phyloP scores from a whole-genome alignment of 2,329 filamentous ascomycete species.

The Elsinoe ampelina region DNA sequence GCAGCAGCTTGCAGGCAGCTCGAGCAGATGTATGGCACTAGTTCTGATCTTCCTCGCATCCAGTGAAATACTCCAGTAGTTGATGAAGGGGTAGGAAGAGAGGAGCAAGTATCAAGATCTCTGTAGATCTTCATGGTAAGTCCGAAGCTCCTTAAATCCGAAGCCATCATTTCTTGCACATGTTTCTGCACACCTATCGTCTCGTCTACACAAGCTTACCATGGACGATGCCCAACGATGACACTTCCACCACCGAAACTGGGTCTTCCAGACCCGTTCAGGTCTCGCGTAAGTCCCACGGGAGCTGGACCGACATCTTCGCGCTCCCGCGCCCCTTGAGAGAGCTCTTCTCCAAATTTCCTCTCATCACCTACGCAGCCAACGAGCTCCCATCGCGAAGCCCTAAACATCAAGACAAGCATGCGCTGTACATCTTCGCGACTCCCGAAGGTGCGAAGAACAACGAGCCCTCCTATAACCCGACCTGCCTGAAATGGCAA shows the following conservation, averaged over 20 bases:
- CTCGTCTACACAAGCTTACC: not conserved
- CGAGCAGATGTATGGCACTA: conserved; percentile 27
- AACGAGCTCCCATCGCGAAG: conserved; percentile 64
- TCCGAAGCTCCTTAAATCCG: no score
- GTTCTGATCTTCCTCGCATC: conserved; percentile 20
- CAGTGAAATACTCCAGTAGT: conserved; percentile 13
- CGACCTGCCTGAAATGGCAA: conserved; percentile 94
- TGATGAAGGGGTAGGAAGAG: not conserved
- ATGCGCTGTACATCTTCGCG: conserved; percentile 69
- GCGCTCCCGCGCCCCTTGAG: conserved; percentile 66
- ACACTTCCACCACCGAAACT: conserved; percentile 11
- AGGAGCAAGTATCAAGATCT: not conserved
- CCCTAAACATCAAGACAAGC: conserved; percentile 37
- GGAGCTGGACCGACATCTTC: conserved; percentile 30
- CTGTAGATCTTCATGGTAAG: no score
- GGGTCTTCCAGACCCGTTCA: not conserved
- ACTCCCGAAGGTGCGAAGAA: conserved; percentile 50
- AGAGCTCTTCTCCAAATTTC: conserved; percentile 74
- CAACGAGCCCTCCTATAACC: conserved; percentile 74
- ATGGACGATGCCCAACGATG: conserved; percentile 23
- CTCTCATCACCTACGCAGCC: conserved; percentile 62
- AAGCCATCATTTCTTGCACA: not conserved
- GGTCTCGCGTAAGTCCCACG: conserved; percentile 13
- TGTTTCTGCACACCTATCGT: not conserved
- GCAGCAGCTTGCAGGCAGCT: conserved; percentile 31